A percentile compares a stretch with the other conserved stretches of the same genome.
Evolutionary conservation across 2,329 filamentous ascomycete genomes (phyloP).

Genomic region (Macroventuria anomochaeta): DNA sequence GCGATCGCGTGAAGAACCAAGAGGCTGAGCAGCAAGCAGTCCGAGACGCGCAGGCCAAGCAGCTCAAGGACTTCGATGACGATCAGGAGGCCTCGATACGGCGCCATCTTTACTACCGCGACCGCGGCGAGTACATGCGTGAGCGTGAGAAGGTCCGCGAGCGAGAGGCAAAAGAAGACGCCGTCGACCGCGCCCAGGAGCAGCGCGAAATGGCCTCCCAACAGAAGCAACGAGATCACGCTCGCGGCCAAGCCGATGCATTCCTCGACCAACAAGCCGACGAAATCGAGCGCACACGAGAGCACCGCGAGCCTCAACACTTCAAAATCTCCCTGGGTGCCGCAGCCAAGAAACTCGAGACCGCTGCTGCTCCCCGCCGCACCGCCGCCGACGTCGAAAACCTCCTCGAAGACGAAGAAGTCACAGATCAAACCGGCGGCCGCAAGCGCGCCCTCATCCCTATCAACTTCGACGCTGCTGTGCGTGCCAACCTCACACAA

Average conservation of each 20-base stretch:
- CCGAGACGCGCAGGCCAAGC: conserved; percentile 71
- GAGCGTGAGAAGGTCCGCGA: conserved; percentile 76
- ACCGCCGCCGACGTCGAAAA: conserved; percentile 94
- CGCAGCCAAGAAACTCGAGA: conserved; percentile 73
- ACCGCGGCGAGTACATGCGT: conserved; percentile 83
- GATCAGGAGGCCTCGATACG: conserved; percentile 79
- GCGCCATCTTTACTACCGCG: conserved; percentile 81
- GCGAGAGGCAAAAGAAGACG: conserved; percentile 78
- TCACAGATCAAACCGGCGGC: conserved; percentile 66
- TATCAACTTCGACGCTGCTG: conserved; percentile 54
- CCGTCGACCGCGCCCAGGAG: conserved; percentile 81
- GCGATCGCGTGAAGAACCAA: conserved; percentile 79
- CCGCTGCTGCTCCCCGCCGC: conserved; percentile 66
- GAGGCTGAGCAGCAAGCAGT: conserved; percentile 68
- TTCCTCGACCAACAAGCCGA: conserved; percentile 86
- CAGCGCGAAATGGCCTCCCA: conserved; percentile 74
- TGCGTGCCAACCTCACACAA: conserved; percentile 68
- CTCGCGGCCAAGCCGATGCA: conserved; percentile 83
- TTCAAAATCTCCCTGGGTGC: conserved; percentile 95
- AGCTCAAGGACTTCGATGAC: conserved; percentile 85
- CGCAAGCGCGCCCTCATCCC: conserved; percentile 72
- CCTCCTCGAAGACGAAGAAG: conserved; percentile 90
- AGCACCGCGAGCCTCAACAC: conserved; percentile 64
- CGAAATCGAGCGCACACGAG: conserved; percentile 64
- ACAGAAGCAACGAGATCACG: conserved; percentile 75